These are phyloP conservation scores for Albizia julibrissin DNA, from an alignment of 306 rosid genomes.

Conservation along the genomic window DNA sequence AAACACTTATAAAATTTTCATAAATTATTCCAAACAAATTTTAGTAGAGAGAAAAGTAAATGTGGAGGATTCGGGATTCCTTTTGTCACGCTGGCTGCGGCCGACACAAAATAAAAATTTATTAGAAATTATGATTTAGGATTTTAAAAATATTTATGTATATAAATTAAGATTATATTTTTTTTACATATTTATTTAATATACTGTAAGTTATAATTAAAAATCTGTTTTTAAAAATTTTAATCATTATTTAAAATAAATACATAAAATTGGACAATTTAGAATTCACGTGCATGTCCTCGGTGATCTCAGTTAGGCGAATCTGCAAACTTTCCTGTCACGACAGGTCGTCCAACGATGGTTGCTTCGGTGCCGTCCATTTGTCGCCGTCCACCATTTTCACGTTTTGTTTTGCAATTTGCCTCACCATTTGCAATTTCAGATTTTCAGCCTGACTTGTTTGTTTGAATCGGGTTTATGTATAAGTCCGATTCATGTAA, in stretches of 20 bases:
- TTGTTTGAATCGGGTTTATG: too few relatives aligned
- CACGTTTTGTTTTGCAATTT: not conserved
- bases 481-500: too few relatives aligned
- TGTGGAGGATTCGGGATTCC: not conserved
- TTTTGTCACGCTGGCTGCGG: not conserved
- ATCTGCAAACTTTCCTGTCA: not conserved
- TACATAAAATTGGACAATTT: fast-evolving
- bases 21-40: too few relatives aligned
- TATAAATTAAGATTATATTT: too few relatives aligned
- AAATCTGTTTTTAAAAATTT: too few relatives aligned
- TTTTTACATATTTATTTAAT: too few relatives aligned
- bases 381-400: not conserved
- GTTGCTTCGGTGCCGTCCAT: constrained; percentile 12
- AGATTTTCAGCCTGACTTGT: not conserved
- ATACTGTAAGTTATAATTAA: too few relatives aligned
- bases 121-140: too few relatives aligned
- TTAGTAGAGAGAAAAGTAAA: too few relatives aligned
- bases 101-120: constrained; percentile 1
- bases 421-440: not conserved
- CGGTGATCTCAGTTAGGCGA: not conserved
- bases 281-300: constrained; percentile 27
- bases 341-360: not conserved
- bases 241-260: too few relatives aligned
- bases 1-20: too few relatives aligned
- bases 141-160: too few relatives aligned